phyloP scores from a whole-genome alignment of 345 rosid species.

The Arabis hirsuta region DNA sequence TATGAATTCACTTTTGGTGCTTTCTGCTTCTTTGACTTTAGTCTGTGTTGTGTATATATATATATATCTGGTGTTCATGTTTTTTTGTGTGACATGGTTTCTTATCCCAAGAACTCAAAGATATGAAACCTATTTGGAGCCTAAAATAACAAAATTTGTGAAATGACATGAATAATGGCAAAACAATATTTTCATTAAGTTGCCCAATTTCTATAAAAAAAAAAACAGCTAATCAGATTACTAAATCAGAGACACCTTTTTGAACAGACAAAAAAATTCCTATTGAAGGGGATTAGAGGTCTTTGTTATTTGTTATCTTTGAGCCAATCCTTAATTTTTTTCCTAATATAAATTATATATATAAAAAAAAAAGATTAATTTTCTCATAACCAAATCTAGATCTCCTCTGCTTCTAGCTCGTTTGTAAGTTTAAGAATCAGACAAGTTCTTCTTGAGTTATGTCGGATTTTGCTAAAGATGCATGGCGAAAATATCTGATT shows the following conservation, averaged over 20 bases:
- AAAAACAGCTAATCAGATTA: neutral
- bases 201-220: neutral
- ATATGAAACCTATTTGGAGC: no score
- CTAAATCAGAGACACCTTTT: neutral
- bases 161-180: neutral
- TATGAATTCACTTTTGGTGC: neutral
- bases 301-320: neutral
- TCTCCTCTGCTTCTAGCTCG: slow-evolving; percentile 6
- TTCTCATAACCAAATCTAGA: slow-evolving; percentile 6
- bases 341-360: no score
- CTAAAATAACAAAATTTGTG: no score
- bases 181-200: no score
- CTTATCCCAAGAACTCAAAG: no score
- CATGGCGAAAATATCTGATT: slow-evolving; percentile 84
- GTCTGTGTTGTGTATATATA: slow-evolving; percentile 42
- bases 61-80: slow-evolving; percentile 7
- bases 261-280: slow-evolving; percentile 17
- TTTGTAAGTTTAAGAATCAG: neutral
- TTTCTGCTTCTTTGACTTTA: slow-evolving; percentile 7
- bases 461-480: slow-evolving; percentile 78
- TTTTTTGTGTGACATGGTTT: neutral
- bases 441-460: slow-evolving; percentile 40
- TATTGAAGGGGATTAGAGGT: neutral
- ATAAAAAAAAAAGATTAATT: no score
- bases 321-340: neutral